Percentiles rank a stretch among this genome's conserved stretches.
phyloP scores from a whole-genome alignment of 371 early-diverging fungal species.

The Apophysomyces trapeziformis region DNA sequence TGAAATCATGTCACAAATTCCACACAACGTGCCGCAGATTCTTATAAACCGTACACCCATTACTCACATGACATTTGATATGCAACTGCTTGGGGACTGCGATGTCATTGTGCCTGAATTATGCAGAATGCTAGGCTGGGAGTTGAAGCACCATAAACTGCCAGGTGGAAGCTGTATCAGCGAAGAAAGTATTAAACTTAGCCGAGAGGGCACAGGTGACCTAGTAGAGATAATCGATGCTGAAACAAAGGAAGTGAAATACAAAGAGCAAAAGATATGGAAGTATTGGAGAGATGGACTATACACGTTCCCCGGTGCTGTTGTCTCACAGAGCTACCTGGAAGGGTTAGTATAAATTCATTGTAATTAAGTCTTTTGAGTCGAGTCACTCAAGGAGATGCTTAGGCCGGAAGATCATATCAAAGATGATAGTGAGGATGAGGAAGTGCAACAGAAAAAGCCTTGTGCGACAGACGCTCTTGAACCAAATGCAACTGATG shows the following conservation, averaged over 20 bases:
- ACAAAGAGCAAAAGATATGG: slow-evolving; percentile 28
- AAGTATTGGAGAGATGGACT: slow-evolving; percentile 41
- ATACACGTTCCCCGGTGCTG: slow-evolving; percentile 54
- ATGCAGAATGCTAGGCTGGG: slow-evolving; percentile 78
- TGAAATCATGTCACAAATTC: slow-evolving; percentile 84
- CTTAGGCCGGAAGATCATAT: not conserved
- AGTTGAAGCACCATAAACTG: slow-evolving; percentile 55
- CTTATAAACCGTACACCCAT: slow-evolving; percentile 91
- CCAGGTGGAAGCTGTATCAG: slow-evolving; percentile 56
- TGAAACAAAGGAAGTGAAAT: slow-evolving; percentile 16
- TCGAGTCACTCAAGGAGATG: not conserved
- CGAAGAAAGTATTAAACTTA: slow-evolving; percentile 32
- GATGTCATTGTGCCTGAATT: slow-evolving; percentile 86
- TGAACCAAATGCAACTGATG: not conserved
- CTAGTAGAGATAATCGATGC: slow-evolving; percentile 15
- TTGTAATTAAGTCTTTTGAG: not conserved
- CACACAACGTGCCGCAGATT: slow-evolving; percentile 85
- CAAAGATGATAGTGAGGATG: slow-evolving; percentile 5
- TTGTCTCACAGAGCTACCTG: slow-evolving; percentile 35
- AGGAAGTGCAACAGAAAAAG: slow-evolving; percentile 11
- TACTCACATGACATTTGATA: slow-evolving; percentile 84
- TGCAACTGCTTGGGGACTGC: slow-evolving; percentile 87
- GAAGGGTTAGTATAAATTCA: slow-evolving; percentile 6
- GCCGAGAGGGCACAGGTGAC: slow-evolving; percentile 24
- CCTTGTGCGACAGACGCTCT: not conserved